phyloP scores from a whole-genome alignment of 176 grass and related monocot genomes.

The Carex littledalei region DNA sequence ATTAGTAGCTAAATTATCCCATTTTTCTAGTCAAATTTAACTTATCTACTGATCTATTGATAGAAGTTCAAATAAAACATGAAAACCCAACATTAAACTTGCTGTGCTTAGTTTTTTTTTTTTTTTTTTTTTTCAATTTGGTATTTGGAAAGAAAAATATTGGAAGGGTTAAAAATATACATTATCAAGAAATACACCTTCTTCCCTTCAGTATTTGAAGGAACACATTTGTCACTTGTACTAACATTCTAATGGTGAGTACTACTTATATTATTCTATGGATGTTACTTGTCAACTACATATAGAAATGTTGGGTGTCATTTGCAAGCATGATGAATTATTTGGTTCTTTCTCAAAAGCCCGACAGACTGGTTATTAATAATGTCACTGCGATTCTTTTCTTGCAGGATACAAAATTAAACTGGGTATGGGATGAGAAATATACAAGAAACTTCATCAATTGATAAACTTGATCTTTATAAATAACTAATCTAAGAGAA shows the following conservation, averaged over 20 bases:
- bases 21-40: background rate
- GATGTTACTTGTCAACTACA: background rate
- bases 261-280: background rate
- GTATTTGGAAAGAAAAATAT: background rate
- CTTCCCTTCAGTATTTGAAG: background rate
- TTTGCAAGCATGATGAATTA: background rate
- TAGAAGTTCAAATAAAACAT: background rate
- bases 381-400: background rate
- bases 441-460: background rate
- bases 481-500: background rate
- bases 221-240: background rate
- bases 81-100: background rate
- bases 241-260: background rate
- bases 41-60: background rate
- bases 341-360: background rate
- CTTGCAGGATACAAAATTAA: conserved; percentile 7
- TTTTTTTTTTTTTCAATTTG: background rate
- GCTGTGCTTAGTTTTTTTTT: background rate
- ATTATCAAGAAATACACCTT: background rate
- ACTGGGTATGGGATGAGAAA: background rate
- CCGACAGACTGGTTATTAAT: background rate
- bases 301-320: background rate
- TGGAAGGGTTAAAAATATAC: background rate
- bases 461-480: conserved; percentile 7
- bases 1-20: background rate